Evolutionary conservation across 2,329 filamentous ascomycete species (phyloP).

Genomic region (Capronia coronata): DNA sequence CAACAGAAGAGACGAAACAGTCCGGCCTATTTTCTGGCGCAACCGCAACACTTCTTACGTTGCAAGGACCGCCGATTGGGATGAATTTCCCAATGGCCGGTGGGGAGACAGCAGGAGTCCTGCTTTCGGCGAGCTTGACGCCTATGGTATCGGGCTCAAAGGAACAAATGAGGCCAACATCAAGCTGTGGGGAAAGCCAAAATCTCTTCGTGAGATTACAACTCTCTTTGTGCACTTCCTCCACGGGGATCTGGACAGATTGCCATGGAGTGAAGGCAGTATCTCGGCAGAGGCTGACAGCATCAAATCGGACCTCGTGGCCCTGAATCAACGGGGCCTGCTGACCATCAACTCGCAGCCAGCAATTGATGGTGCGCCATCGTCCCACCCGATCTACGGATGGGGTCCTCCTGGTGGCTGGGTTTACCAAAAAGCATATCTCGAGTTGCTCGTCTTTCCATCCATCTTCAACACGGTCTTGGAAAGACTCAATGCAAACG

Average conservation of each 20-base stretch:
- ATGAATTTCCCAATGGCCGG: constrained; percentile 96
- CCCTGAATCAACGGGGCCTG: constrained; percentile 77
- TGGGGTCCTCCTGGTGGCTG: constrained; percentile 95
- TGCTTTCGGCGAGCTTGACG: constrained; percentile 89
- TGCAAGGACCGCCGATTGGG: constrained; percentile 93
- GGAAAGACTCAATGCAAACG: constrained; percentile 66
- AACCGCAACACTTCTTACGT: constrained; percentile 96
- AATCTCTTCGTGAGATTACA: constrained; percentile 70
- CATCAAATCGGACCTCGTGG: constrained; percentile 69
- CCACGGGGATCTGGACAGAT: constrained; percentile 66
- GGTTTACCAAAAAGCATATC: constrained; percentile 96
- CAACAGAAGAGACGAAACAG: constrained; percentile 84
- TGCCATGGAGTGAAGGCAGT: constrained; percentile 91
- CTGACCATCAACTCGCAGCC: constrained; percentile 97
- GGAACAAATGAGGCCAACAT: constrained; percentile 95
- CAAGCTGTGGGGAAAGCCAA: constrained; percentile 86
- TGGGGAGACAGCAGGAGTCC: constrained; percentile 97
- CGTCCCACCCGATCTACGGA: constrained; percentile 76
- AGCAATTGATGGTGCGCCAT: constrained; percentile 84
- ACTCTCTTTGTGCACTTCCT: constrained; percentile 81
- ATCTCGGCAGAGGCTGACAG: constrained; percentile 75
- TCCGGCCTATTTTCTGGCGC: constrained; percentile 97
- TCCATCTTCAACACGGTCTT: constrained; percentile 71
- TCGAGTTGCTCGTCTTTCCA: constrained; percentile 82
- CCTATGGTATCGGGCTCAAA: constrained; percentile 87